Percentiles rank a stretch among this genome's conserved stretches.
phyloP scores from a whole-genome alignment of 2,329 filamentous ascomycete species.

The Colletotrichum camelliae region DNA sequence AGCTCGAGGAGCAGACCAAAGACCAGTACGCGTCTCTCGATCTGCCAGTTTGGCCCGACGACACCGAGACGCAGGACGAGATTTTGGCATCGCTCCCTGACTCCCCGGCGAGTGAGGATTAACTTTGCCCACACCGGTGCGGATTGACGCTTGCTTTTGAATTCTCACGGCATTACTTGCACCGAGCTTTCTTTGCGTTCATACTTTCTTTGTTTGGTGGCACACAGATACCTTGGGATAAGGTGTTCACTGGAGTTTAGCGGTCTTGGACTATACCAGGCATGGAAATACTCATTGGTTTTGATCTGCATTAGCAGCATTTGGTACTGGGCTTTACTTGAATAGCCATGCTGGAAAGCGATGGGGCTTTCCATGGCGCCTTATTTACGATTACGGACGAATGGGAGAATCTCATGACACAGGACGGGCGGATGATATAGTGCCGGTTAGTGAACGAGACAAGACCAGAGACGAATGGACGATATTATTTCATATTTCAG shows the following conservation, averaged over 20 bases:
- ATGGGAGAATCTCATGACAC: conserved; percentile 10
- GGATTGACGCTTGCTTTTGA: not conserved
- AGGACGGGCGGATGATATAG: not conserved
- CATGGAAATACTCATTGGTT: conserved; percentile 14
- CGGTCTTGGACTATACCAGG: not conserved
- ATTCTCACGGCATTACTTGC: not conserved
- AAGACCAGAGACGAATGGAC: conserved; percentile 3
- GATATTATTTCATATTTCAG: not conserved
- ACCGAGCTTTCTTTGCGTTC: not conserved
- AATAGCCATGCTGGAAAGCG: not conserved
- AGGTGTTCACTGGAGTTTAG: conserved; percentile 15
- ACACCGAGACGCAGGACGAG: conserved; percentile 26
- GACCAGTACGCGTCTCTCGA: conserved; percentile 46
- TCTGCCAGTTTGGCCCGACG: conserved; percentile 46
- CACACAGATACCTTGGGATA: conserved; percentile 14
- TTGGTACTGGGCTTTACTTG: not conserved
- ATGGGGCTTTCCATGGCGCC: not conserved
- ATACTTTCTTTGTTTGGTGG: not conserved
- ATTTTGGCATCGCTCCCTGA: conserved; percentile 9
- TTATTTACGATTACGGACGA: not conserved
- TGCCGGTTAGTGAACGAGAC: not conserved
- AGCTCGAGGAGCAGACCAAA: conserved; percentile 52
- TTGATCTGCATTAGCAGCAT: conserved; percentile 1
- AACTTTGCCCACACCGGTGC: not conserved
- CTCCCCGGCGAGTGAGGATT: conserved; percentile 7